phyloP scores from a whole-genome alignment of 805 yeast genomes.

The Debaryomyces prosopidis region DNA sequence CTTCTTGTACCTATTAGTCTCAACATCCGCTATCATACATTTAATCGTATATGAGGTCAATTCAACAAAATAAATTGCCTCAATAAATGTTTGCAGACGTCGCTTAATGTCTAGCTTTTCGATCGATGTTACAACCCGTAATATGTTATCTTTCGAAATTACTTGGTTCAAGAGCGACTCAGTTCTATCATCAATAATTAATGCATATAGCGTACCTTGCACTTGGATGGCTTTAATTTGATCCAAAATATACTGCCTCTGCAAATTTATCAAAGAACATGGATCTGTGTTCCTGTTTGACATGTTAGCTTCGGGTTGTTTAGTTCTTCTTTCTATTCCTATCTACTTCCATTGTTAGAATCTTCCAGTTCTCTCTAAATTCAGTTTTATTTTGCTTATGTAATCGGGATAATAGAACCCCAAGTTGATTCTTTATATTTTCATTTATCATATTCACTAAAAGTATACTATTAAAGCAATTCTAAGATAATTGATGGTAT shows the following conservation, averaged over 20 bases:
- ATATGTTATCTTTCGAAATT: constrained; percentile 48
- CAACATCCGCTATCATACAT: constrained; percentile 75
- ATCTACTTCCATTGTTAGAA: neutral
- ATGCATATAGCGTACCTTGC: constrained; percentile 32
- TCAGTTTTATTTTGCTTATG: neutral
- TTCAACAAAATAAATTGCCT: constrained; percentile 78
- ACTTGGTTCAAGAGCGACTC: constrained; percentile 49
- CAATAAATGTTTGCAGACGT: constrained; percentile 61
- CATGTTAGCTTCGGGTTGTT: constrained; percentile 8
- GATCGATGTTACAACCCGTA: constrained; percentile 60
- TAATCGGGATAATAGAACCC: neutral
- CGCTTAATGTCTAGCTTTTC: constrained; percentile 64
- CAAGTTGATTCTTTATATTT: neutral
- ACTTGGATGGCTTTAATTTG: constrained; percentile 30
- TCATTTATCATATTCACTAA: too few species aligned
- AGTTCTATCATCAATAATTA: constrained; percentile 60
- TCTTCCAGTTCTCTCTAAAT: neutral
- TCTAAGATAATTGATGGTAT: too few species aligned
- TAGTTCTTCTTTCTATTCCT: neutral
- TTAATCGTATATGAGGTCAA: constrained; percentile 67
- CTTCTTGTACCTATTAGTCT: constrained; percentile 69
- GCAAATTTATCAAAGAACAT: constrained; percentile 26
- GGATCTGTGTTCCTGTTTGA: constrained; percentile 23
- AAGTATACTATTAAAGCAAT: too few species aligned
- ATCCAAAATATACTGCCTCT: constrained; percentile 28